phyloP scores from a whole-genome alignment of 257 asterid genomes.

The Penstemon davidsonii region DNA sequence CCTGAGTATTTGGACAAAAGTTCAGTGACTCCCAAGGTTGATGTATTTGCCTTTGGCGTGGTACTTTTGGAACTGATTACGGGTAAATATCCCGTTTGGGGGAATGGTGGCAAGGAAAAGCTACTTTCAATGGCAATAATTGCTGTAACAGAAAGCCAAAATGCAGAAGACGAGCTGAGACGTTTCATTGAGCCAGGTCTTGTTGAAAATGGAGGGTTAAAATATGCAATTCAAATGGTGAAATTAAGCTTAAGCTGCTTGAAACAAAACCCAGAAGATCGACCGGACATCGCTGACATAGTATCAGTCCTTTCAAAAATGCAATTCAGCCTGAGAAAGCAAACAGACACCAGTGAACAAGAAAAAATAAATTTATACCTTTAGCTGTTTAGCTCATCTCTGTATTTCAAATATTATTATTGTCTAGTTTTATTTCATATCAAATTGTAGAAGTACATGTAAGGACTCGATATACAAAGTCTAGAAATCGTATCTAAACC shows the following conservation, averaged over 20 bases:
- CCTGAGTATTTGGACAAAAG: constrained; percentile 48
- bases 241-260: constrained; percentile 49
- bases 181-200: constrained; percentile 33
- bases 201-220: constrained; percentile 32
- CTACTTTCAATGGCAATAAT: constrained; percentile 36
- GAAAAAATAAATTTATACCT: background rate
- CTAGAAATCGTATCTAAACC: constrained; percentile 34
- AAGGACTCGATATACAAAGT: constrained; percentile 31
- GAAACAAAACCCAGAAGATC: constrained; percentile 42
- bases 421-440: no score
- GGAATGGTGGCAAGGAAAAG: constrained; percentile 35
- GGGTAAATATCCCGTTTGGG: constrained; percentile 35
- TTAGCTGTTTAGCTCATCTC: background rate
- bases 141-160: constrained; percentile 31
- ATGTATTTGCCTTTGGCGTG: constrained; percentile 56
- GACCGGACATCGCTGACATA: constrained; percentile 57
- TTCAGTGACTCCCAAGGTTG: constrained; percentile 43
- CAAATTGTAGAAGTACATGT: constrained; percentile 17
- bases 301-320: constrained; percentile 50
- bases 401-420: no score
- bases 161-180: constrained; percentile 35
- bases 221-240: constrained; percentile 35
- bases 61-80: constrained; percentile 55
- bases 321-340: constrained; percentile 27
- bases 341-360: background rate